Conservation (phyloP, 495 filamentous ascomycete species). For the Penicillium cosmopolitanum region DNA sequence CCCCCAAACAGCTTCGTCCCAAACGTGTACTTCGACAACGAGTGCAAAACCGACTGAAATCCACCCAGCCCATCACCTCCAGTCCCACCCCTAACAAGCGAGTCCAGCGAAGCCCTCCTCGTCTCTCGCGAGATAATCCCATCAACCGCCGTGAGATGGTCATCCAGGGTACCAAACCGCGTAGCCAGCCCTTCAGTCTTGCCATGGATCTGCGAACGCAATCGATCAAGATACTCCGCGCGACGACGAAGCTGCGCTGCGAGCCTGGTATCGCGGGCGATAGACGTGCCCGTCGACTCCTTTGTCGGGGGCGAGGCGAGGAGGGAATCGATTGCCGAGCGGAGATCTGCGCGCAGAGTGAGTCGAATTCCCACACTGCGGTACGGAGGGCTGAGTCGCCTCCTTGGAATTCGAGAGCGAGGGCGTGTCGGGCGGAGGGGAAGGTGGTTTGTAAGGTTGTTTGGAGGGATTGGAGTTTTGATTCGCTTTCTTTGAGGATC, state of each 20-base stretch:
- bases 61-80: not conserved
- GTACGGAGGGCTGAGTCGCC: slow-evolving; percentile 40
- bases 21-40: slow-evolving; percentile 24
- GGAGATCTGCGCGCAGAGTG: slow-evolving; percentile 45
- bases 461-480: slow-evolving; percentile 36
- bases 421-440: slow-evolving; percentile 39
- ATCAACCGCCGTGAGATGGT: slow-evolving; percentile 47
- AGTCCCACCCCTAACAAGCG: not conserved
- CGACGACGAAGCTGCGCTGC: slow-evolving; percentile 41
- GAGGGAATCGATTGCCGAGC: slow-evolving; percentile 44
- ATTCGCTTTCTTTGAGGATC: slow-evolving; percentile 42
- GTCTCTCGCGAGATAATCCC: slow-evolving; percentile 36
- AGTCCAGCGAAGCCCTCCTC: slow-evolving; percentile 16
- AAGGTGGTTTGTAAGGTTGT: slow-evolving; percentile 35
- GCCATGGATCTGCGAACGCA: slow-evolving; percentile 39
- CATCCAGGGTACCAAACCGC: slow-evolving; percentile 45
- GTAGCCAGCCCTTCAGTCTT: slow-evolving; percentile 41
- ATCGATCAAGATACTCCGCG: slow-evolving; percentile 42
- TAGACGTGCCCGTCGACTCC: slow-evolving; percentile 10
- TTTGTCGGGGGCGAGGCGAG: slow-evolving; percentile 30
- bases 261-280: slow-evolving; percentile 36
- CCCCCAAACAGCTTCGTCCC: slow-evolving; percentile 14
- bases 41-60: slow-evolving; percentile 20
- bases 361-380: slow-evolving; percentile 43
- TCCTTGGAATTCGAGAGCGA: slow-evolving; percentile 48